Evolutionary conservation across 805 yeast genomes (phyloP).

Genomic region (Starmerella cellae): DNA sequence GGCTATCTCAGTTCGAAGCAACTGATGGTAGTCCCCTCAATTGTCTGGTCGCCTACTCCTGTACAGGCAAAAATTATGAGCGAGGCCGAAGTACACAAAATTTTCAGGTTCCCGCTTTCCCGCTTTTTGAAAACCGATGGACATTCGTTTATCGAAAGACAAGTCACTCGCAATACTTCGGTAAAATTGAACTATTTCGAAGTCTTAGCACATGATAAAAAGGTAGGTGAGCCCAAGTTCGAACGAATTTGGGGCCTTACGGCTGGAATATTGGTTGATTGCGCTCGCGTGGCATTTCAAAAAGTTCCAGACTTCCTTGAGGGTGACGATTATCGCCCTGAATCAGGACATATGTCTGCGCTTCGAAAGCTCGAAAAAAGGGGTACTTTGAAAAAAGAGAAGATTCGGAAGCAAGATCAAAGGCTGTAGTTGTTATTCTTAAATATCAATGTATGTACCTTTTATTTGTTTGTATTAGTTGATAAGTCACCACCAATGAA

Average conservation of each 20-base stretch:
- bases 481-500: no score
- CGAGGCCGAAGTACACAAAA: slow-evolving; percentile 25
- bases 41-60: slow-evolving; percentile 21
- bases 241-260: slow-evolving; percentile 33
- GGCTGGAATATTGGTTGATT: slow-evolving; percentile 31
- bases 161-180: slow-evolving; percentile 26
- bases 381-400: no score
- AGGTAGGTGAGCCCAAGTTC: slow-evolving; percentile 24
- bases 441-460: no score
- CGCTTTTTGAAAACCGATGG: slow-evolving; percentile 19
- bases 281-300: slow-evolving; percentile 27
- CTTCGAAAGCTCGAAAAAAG: no score
- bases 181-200: slow-evolving; percentile 27
- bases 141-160: not conserved
- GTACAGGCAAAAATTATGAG: not conserved
- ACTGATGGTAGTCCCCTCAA: slow-evolving; percentile 68
- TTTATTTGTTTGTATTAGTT: no score
- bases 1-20: slow-evolving; percentile 71
- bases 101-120: slow-evolving; percentile 22
- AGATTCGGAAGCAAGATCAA: no score
- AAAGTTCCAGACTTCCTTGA: slow-evolving; percentile 27
- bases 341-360: no score
- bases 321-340: no score
- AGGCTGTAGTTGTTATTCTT: no score
- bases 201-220: slow-evolving; percentile 20